Evolutionary conservation across 1,139 yeast genomes (phyloP), one percentile per base, ranked within the genome.

Genomic region (Yamadazyma dendronema): DNA sequence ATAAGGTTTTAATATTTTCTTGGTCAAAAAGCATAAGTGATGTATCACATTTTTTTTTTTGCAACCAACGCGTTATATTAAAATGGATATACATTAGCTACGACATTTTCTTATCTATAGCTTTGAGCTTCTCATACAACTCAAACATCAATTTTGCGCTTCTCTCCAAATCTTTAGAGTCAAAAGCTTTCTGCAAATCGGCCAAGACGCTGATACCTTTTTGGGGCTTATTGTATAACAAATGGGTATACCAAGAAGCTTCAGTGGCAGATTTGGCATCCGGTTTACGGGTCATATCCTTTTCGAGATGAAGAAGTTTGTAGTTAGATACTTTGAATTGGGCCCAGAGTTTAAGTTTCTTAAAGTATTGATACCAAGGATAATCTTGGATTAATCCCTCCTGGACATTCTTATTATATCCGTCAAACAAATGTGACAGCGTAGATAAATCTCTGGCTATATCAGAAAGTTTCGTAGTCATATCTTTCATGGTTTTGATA

Each of bases 321-420:
- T 65, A 65, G 48, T 82, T 82, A 9, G 77, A 62, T 17, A 74
- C 58, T 43, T 80, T 77, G 43, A 82, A 67, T 40, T 74, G 74
- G 12, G 83, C 74, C 43, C 79, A 81, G 11, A 80, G 65, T 35
- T 65, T 71, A 25, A 84, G 51, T 53, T 85, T 85, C 43, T 70
- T 73, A 48, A 68, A 72, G 39, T 72, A 63, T 46, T 68, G 67
- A 61, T 81, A 84, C 86, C 92, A 82, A 1, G 95, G 87, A 48
- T 75, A 81, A 49, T 84, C 95, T 33, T 69, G 63, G 2, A 67
- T 59, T 35, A 82, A 71, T 17, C 71, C 65, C 2, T 57, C 57
- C 46, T 77, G 79, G 12, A 84, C 65, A 2, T 54, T 51, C 9
- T 48, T 41, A 27, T 63, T 65, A 45, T 62, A 65, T 2, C 39